Evolutionary conservation across 805 yeast species (phyloP).

Genomic region (Vanderwaltozyma verrucispora): DNA sequence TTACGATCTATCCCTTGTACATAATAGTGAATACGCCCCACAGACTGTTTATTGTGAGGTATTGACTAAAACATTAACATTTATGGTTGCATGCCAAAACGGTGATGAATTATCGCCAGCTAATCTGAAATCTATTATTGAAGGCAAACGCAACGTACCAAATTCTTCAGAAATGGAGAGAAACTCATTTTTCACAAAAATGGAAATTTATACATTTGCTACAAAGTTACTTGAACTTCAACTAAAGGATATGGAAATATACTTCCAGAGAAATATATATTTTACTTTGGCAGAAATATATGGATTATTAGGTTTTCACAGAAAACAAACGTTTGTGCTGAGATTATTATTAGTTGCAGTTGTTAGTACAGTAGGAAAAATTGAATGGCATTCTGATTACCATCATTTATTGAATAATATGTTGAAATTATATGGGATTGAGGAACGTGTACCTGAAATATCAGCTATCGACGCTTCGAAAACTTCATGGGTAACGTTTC

Average conservation of each 20-base stretch:
- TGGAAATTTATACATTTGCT: slow-evolving; percentile 41
- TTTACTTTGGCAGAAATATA: slow-evolving; percentile 57
- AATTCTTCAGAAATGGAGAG: not conserved
- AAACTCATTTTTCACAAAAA: slow-evolving; percentile 21
- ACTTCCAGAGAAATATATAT: slow-evolving; percentile 52
- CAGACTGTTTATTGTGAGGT: slow-evolving; percentile 69
- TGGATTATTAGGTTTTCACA: slow-evolving; percentile 43
- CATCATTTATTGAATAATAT: slow-evolving; percentile 39
- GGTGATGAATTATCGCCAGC: slow-evolving; percentile 38
- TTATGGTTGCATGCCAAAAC: slow-evolving; percentile 43
- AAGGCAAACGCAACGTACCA: slow-evolving; percentile 18
- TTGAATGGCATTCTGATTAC: slow-evolving; percentile 26
- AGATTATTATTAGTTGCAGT: slow-evolving; percentile 51
- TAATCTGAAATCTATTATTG: slow-evolving; percentile 37
- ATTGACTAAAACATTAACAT: slow-evolving; percentile 49
- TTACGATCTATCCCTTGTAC: slow-evolving; percentile 43
- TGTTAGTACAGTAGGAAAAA: slow-evolving; percentile 29
- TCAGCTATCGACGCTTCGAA: slow-evolving; percentile 18
- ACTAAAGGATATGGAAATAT: slow-evolving; percentile 35
- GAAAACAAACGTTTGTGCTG: slow-evolving; percentile 64
- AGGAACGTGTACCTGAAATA: slow-evolving; percentile 29
- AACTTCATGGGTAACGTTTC: slow-evolving; percentile 46
- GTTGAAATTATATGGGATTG: slow-evolving; percentile 45
- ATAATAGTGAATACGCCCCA: slow-evolving; percentile 69
- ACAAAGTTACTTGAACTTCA: slow-evolving; percentile 37